phyloP scores from a whole-genome alignment of 73 alveolate genomes.

The Tetrahymena elliotti region DNA sequence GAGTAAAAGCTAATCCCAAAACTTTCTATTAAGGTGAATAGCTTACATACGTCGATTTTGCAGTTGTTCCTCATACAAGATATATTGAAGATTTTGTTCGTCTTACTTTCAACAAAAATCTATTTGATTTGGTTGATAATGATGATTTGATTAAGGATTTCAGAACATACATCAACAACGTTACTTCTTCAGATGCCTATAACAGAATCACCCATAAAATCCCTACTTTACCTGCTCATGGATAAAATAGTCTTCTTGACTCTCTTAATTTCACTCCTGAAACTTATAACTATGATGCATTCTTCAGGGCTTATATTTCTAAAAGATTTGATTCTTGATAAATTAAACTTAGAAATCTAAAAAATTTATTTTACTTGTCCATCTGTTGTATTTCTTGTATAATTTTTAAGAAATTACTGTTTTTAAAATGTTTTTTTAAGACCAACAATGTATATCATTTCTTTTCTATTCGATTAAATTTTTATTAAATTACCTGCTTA shows the following conservation, averaged over 20 bases:
- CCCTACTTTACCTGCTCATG: neutral
- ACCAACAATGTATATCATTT: too few species aligned
- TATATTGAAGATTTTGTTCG: neutral
- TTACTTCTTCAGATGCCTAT: neutral
- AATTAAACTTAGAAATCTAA: neutral
- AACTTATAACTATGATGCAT: neutral
- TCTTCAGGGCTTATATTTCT: neutral
- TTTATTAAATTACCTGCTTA: too few species aligned
- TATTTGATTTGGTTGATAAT: neutral
- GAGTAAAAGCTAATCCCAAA: neutral
- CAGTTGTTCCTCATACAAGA: neutral
- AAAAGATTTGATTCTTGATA: neutral
- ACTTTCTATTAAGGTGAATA: neutral
- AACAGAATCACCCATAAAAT: neutral
- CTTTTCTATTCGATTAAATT: too few species aligned
- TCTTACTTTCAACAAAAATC: neutral
- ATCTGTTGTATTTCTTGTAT: neutral
- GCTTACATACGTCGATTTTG: neutral
- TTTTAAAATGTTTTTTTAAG: too few species aligned
- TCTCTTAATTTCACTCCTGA: neutral
- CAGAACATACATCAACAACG: neutral
- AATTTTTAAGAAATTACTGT: too few species aligned
- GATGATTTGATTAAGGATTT: neutral
- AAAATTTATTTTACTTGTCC: neutral
- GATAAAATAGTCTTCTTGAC: neutral